These are phyloP conservation scores for Penicillium maclennaniae DNA, from an alignment of 495 filamentous ascomycete species.

Conservation along the genomic window DNA sequence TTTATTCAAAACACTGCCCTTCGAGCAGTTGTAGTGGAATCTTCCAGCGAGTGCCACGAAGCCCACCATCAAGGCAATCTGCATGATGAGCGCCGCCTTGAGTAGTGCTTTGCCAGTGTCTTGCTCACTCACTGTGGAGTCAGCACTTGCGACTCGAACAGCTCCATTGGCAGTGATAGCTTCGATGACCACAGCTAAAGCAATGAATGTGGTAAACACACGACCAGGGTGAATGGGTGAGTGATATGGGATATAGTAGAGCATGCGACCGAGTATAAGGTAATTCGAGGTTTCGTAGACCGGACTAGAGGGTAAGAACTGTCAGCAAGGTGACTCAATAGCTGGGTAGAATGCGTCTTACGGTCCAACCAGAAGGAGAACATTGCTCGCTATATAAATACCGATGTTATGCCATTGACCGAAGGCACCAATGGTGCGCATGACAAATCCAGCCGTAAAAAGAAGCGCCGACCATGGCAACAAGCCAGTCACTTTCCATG, in stretches of 20 bases:
- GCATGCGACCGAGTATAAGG: slow-evolving; percentile 67
- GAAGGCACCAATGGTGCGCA: slow-evolving; percentile 52
- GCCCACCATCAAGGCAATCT: slow-evolving; percentile 57
- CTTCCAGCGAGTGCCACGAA: slow-evolving; percentile 55
- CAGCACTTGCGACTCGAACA: slow-evolving; percentile 50
- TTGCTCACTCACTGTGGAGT: slow-evolving; percentile 38
- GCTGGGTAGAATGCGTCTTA: slow-evolving; percentile 33
- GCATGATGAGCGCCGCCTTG: slow-evolving; percentile 63
- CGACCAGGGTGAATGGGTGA: slow-evolving; percentile 75
- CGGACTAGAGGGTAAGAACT: slow-evolving; percentile 44
- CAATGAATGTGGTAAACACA: slow-evolving; percentile 70
- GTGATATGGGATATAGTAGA: slow-evolving; percentile 76
- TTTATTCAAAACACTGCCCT: slow-evolving; percentile 46
- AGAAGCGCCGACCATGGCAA: slow-evolving; percentile 49
- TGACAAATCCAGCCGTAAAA: slow-evolving; percentile 56
- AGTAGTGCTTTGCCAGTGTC: slow-evolving; percentile 55
- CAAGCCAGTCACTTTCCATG: slow-evolving; percentile 51
- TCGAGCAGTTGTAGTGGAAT: slow-evolving; percentile 59
- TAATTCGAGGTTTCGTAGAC: slow-evolving; percentile 74
- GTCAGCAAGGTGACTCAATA: not conserved
- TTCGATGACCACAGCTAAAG: slow-evolving; percentile 60
- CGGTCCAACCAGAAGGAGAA: slow-evolving; percentile 62
- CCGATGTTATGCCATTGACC: slow-evolving; percentile 54
- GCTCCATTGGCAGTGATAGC: slow-evolving; percentile 67
- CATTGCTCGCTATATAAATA: slow-evolving; percentile 57